phyloP scores from a whole-genome alignment of 2,329 filamentous ascomycete species.

The Penicillium sp. region DNA sequence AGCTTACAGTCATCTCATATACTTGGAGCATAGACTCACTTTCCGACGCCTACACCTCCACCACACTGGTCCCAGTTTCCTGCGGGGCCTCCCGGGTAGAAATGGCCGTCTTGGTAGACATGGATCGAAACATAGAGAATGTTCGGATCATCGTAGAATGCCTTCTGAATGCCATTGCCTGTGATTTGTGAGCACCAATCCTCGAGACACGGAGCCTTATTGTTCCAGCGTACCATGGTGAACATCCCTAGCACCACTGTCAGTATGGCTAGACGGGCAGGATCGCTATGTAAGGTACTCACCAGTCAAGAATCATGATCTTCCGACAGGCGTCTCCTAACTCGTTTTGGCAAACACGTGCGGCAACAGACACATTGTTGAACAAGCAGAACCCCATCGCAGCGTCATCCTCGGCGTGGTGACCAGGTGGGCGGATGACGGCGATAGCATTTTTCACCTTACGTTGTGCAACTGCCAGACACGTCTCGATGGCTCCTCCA shows the following conservation, averaged over 20 bases:
- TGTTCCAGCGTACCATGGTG: slow-evolving; percentile 54
- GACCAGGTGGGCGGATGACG: slow-evolving; percentile 88
- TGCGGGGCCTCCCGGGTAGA: slow-evolving; percentile 69
- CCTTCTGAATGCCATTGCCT: slow-evolving; percentile 93
- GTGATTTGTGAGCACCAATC: slow-evolving; percentile 21
- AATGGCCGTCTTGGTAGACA: slow-evolving; percentile 75
- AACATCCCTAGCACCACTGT: slow-evolving; percentile 53
- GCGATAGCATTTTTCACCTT: slow-evolving; percentile 92
- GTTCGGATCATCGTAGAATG: slow-evolving; percentile 92
- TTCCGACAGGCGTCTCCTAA: slow-evolving; percentile 80
- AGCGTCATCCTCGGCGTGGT: slow-evolving; percentile 82
- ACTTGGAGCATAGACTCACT: slow-evolving; percentile 34
- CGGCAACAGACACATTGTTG: slow-evolving; percentile 93
- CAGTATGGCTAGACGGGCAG: slow-evolving; percentile 14
- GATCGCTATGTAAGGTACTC: slow-evolving; percentile 44
- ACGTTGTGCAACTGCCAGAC: slow-evolving; percentile 78
- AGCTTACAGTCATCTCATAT: slow-evolving; percentile 9
- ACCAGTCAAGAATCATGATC: slow-evolving; percentile 91
- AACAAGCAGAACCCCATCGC: slow-evolving; percentile 96
- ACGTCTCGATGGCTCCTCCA: slow-evolving; percentile 92
- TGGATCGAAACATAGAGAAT: slow-evolving; percentile 94
- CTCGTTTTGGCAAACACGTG: slow-evolving; percentile 78
- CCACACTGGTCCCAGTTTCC: slow-evolving; percentile 60
- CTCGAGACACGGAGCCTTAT: slow-evolving; percentile 4
- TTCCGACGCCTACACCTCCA: slow-evolving; percentile 54